Conservation (phyloP, 2,329 filamentous ascomycete genomes). For the Karstenula rhodostoma region DNA sequence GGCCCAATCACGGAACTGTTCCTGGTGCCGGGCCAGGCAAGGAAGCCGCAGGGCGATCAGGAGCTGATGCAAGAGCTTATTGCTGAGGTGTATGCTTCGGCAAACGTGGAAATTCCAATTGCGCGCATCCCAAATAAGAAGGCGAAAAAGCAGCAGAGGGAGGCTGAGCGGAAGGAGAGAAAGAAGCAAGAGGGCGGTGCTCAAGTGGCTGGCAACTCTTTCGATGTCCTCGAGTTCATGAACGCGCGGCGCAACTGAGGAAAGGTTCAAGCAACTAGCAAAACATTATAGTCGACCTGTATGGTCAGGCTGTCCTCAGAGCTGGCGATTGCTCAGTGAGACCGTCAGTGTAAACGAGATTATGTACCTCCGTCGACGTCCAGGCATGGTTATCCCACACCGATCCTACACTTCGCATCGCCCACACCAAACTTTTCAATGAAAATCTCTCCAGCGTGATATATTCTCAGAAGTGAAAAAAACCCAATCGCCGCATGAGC, state of each 20-base stretch:
- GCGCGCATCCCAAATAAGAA: slow-evolving; percentile 32
- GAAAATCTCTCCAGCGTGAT: neutral
- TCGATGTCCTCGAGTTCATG: slow-evolving; percentile 13
- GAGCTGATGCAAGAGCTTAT: slow-evolving; percentile 29
- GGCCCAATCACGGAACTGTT: slow-evolving; percentile 36
- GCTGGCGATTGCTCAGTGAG: neutral
- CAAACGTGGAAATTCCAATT: slow-evolving; percentile 29
- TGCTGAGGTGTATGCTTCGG: slow-evolving; percentile 37
- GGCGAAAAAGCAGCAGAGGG: slow-evolving; percentile 34
- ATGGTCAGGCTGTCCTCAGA: neutral
- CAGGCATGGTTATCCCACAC: neutral
- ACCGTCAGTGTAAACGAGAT: neutral
- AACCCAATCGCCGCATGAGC: slow-evolving; percentile 7
- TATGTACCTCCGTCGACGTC: slow-evolving; percentile 1
- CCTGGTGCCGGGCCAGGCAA: slow-evolving; percentile 34
- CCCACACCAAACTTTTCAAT: neutral
- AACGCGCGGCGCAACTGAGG: slow-evolving; percentile 2
- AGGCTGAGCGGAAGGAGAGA: slow-evolving; percentile 38
- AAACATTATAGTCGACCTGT: neutral
- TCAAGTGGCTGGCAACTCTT: slow-evolving; percentile 7
- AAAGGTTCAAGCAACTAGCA: neutral
- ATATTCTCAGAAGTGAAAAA: slow-evolving; percentile 7
- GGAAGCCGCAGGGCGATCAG: slow-evolving; percentile 23
- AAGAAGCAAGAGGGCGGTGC: slow-evolving; percentile 16
- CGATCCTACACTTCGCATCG: slow-evolving; percentile 2